Percentiles rank a stretch among this genome's conserved stretches.
Conservation (phyloP, 805 yeast species). For the Suhomyces pyralidae region DNA sequence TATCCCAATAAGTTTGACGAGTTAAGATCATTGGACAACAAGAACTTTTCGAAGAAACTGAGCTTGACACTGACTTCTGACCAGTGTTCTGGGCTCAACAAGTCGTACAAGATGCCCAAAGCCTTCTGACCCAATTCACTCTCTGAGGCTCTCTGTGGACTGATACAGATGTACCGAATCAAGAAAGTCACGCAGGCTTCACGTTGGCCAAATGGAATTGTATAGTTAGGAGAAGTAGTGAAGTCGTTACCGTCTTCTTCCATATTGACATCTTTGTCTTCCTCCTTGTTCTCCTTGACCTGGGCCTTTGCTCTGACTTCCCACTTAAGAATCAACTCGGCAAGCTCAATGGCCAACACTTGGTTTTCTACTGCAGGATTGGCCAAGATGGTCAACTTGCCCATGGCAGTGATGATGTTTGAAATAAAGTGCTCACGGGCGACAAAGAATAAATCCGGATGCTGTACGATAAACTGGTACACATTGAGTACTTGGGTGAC, state of each 20-base stretch:
- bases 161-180: constrained; percentile 82
- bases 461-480: constrained; percentile 84
- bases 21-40: constrained; percentile 72
- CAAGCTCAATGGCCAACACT: constrained; percentile 80
- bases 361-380: constrained; percentile 81
- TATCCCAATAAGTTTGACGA: constrained; percentile 69
- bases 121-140: constrained; percentile 80
- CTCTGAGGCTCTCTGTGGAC: constrained; percentile 81
- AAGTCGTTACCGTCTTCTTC: constrained; percentile 29
- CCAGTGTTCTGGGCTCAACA: constrained; percentile 77
- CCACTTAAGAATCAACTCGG: constrained; percentile 84
- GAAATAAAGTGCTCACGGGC: constrained; percentile 89
- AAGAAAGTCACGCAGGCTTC: constrained; percentile 90
- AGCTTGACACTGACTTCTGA: constrained; percentile 84
- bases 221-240: constrained; percentile 48
- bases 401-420: constrained; percentile 88
- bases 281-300: constrained; percentile 11
- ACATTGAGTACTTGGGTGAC: constrained; percentile 83
- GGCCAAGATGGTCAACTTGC: constrained; percentile 75
- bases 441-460: constrained; percentile 77
- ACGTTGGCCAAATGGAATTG: constrained; percentile 72
- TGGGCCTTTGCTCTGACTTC: constrained; percentile 50
- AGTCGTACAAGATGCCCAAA: constrained; percentile 67
- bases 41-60: constrained; percentile 81
- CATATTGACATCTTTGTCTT: constrained; percentile 15